Conservation (phyloP, 768 basidiomycete genomes). For the Phylloporus sp. region DNA sequence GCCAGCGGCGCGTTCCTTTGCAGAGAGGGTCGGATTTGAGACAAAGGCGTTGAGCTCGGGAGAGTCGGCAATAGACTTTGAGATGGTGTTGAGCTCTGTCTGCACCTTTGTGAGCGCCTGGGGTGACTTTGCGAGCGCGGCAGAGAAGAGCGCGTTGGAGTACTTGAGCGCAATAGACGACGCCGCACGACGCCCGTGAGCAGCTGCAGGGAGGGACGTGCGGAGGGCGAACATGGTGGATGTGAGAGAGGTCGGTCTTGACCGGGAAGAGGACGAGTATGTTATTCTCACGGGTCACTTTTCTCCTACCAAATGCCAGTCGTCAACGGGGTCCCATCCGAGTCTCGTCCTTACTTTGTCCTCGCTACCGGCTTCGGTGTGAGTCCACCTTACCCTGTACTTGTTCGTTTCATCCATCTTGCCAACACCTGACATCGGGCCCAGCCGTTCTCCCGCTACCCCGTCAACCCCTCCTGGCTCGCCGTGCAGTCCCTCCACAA, state of each 20-base stretch:
- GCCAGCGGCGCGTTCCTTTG: conserved; percentile 66
- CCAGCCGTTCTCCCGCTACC: conserved; percentile 54
- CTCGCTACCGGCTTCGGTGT: conserved; percentile 55
- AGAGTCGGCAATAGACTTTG: conserved; percentile 61
- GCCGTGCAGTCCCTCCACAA: conserved; percentile 64
- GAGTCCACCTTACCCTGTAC: conserved; percentile 31
- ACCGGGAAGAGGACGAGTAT: not conserved
- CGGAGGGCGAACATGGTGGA: conserved; percentile 58
- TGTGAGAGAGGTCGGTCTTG: conserved; percentile 1
- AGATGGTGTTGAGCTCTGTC: conserved; percentile 71
- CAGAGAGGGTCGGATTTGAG: conserved; percentile 86
- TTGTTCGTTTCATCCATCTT: conserved; percentile 20
- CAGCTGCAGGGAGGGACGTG: conserved; percentile 39
- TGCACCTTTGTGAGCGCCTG: conserved; percentile 82
- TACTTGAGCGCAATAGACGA: conserved; percentile 80
- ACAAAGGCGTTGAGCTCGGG: conserved; percentile 71
- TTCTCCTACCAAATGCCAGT: conserved; percentile 27
- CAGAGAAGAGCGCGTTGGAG: conserved; percentile 76
- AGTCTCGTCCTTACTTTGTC: conserved; percentile 39
- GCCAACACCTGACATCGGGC: conserved; percentile 18
- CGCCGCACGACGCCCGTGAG: conserved; percentile 58
- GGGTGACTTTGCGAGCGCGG: conserved; percentile 80
- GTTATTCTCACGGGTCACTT: conserved; percentile 6
- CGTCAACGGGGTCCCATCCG: conserved; percentile 22
- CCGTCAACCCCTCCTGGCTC: conserved; percentile 69